These are phyloP conservation scores for Solanum sejunctum DNA, from an alignment of 257 asterid species.

Conservation along the genomic window DNA sequence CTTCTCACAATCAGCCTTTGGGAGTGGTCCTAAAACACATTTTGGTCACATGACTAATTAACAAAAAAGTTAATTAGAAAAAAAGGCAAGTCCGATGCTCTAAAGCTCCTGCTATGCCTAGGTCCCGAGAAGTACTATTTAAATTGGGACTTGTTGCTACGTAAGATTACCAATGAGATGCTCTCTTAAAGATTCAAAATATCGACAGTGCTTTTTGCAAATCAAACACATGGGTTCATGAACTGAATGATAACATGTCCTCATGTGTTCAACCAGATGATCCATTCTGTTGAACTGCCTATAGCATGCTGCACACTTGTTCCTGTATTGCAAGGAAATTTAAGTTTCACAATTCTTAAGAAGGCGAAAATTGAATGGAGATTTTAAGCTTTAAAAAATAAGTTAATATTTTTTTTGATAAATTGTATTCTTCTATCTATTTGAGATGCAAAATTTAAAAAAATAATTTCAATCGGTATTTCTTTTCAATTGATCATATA, in stretches of 20 bases:
- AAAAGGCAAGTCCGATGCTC: no score
- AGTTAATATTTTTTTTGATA: no score
- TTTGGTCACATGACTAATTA: not conserved
- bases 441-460: no score
- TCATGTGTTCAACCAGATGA: constrained; percentile 92
- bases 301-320: constrained; percentile 91
- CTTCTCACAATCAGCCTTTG: constrained; percentile 88
- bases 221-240: constrained; percentile 72
- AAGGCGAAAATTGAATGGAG: no score
- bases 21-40: constrained; percentile 53
- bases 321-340: constrained; percentile 19
- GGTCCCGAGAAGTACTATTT: no score
- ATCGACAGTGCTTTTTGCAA: constrained; percentile 75
- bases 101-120: no score
- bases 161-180: constrained; percentile 64
- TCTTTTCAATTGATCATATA: no score
- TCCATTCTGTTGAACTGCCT: constrained; percentile 83
- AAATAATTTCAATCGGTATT: no score
- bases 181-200: constrained; percentile 80
- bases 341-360: not conserved
- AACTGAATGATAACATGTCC: constrained; percentile 62
- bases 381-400: no score
- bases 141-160: not conserved
- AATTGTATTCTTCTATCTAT: no score
- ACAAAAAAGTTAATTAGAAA: no score